Base-by-base conservation (phyloP, 2,329 filamentous ascomycete species). In the Mycocentrospora acerina region DNA sequence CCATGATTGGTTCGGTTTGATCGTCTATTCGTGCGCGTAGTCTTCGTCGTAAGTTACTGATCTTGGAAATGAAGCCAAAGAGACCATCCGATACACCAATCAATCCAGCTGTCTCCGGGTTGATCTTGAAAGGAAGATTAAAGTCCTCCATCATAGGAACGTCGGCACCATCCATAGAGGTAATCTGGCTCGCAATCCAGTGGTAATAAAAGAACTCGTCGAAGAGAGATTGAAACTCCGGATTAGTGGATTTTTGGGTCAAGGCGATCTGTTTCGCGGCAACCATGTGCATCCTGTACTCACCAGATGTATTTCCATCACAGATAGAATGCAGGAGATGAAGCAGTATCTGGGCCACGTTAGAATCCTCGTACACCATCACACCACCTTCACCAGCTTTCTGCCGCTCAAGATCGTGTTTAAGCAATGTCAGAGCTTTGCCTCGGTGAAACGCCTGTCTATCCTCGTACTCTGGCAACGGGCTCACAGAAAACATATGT, bases 171-270 rank as follows among this genome's bases (percentile, higher is more conserved):
- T 77, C 73, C 16, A 80, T 59, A 3, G 74, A 76, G 6, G 80
- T 82, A 35, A 82, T 71, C 12, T 77, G 73, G 46, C 77, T 79
- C 14, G 75, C 77, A 28, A 81, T 75, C 57, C 80, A 79, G 63
- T 93, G 88, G 56, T 93, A 95, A 61, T 90, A 85, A 66, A 94
- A 91, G 68, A 94, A 91, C 62, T 84, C 81, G 44, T 81, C 73
- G 41, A 83, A 79, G 52, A 84, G 82, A 34, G 87, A 83, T 46
- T 84, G 83, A 59, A 93, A 89, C 15, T 82, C 79, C 14, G 82
- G 72, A 68, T 75, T 90, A 71, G 59, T 79, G 59, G 35, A 85
- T 73, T 59, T 82, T 38, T 77, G 72, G 9, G 66, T 73, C 39
- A 72, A 74, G 2, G 91, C 81, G 41, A 94, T 76, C 40, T 78